Evolutionary conservation across 2,329 filamentous ascomycete genomes (phyloP).

Genomic region (Sclerotiophoma versabilis): DNA sequence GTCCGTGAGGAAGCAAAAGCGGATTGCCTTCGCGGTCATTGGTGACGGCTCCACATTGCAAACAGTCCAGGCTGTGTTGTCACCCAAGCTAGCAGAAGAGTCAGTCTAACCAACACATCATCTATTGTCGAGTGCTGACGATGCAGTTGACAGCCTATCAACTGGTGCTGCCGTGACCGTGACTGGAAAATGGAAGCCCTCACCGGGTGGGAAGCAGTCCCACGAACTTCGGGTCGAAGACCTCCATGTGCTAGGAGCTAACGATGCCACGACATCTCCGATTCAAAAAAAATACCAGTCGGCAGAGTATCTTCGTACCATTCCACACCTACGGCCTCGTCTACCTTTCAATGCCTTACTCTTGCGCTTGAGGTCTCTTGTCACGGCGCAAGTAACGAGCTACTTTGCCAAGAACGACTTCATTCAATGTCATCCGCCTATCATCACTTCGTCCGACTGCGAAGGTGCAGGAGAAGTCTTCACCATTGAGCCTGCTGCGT

Average conservation of each 20-base stretch:
- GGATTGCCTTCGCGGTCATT: slow-evolving; percentile 80
- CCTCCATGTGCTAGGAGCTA: slow-evolving; percentile 75
- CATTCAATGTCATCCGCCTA: slow-evolving; percentile 86
- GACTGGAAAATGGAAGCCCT: slow-evolving; percentile 77
- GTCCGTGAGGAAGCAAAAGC: slow-evolving; percentile 86
- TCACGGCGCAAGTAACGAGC: slow-evolving; percentile 73
- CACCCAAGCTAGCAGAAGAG: slow-evolving; percentile 74
- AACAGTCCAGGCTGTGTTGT: slow-evolving; percentile 81
- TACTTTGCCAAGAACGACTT: slow-evolving; percentile 78
- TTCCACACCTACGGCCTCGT: slow-evolving; percentile 86
- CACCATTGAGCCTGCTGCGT: slow-evolving; percentile 58
- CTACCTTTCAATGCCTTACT: slow-evolving; percentile 81
- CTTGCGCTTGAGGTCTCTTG: slow-evolving; percentile 81
- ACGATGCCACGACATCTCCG: slow-evolving; percentile 85
- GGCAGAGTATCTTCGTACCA: slow-evolving; percentile 83
- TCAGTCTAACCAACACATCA: slow-evolving; percentile 55
- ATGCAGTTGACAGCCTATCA: slow-evolving; percentile 66
- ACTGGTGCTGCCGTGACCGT: slow-evolving; percentile 82
- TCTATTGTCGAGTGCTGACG: slow-evolving; percentile 24
- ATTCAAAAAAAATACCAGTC: slow-evolving; percentile 97
- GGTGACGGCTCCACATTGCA: slow-evolving; percentile 85
- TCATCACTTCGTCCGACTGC: slow-evolving; percentile 96
- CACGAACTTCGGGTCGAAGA: slow-evolving; percentile 80
- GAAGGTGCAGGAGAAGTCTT: slow-evolving; percentile 97
- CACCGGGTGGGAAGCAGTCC: slow-evolving; percentile 71